Percentiles rank a stretch among this genome's conserved stretches.
These are phyloP conservation scores for Epichloe gansuensis DNA, from an alignment of 2,329 filamentous ascomycete genomes.

Conservation along the genomic window DNA sequence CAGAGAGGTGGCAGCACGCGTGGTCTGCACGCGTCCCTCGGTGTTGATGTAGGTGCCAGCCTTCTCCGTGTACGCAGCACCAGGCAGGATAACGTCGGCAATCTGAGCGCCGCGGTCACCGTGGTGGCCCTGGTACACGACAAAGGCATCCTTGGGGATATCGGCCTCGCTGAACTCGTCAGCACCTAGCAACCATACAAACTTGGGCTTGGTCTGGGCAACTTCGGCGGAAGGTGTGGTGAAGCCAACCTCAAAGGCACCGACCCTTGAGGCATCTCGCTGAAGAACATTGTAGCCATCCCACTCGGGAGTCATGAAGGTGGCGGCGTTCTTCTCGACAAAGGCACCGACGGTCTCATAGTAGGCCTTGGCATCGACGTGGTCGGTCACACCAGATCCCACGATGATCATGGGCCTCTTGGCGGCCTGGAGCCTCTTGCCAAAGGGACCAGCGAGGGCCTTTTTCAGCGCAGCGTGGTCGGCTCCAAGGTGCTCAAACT, in stretches of 20 bases:
- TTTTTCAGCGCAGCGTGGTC: conserved; percentile 72
- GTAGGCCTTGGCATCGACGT: conserved; percentile 79
- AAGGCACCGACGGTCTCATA: conserved; percentile 85
- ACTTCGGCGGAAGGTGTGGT: conserved; percentile 71
- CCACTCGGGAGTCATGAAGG: conserved; percentile 83
- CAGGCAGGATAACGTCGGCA: conserved; percentile 86
- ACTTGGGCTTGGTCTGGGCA: conserved; percentile 78
- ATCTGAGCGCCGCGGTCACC: conserved; percentile 87
- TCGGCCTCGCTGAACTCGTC: conserved; percentile 79
- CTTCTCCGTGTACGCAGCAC: conserved; percentile 95
- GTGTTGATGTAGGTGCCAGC: conserved; percentile 94
- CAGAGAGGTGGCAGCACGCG: conserved; percentile 74
- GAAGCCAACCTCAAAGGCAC: conserved; percentile 93
- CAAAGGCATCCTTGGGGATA: conserved; percentile 89
- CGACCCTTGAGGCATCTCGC: conserved; percentile 79
- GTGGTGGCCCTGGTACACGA: conserved; percentile 97
- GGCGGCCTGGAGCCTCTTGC: conserved; percentile 78
- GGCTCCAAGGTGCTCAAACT: conserved; percentile 79
- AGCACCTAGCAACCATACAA: conserved; percentile 91
- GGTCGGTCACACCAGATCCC: conserved; percentile 83
- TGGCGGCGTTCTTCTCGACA: conserved; percentile 82
- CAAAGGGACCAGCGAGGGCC: conserved; percentile 74
- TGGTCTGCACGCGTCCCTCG: conserved; percentile 90
- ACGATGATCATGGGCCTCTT: conserved; percentile 95
- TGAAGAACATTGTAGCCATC: conserved; percentile 97